phyloP scores from a whole-genome alignment of 768 basidiomycete species.

The Asterophora lycoperdoides region DNA sequence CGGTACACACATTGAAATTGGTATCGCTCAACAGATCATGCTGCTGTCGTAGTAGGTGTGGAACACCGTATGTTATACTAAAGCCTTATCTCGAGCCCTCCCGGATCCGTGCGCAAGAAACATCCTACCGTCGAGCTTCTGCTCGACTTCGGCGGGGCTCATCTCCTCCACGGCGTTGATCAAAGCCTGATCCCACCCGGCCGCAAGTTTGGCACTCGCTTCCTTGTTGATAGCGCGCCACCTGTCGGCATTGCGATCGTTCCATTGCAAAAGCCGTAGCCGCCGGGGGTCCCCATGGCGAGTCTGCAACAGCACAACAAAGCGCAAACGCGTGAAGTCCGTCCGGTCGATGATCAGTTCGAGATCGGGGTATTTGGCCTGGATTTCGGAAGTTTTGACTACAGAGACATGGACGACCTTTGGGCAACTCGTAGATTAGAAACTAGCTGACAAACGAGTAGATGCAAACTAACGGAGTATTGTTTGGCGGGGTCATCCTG shows the following conservation, averaged over 20 bases:
- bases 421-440: not conserved
- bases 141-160: not conserved
- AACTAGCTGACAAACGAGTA: not conserved
- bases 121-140: not conserved
- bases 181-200: not conserved
- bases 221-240: constrained; percentile 1
- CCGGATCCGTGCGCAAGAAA: too few species aligned
- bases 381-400: not conserved
- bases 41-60: too few species aligned
- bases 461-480: constrained; percentile 1
- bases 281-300: constrained; percentile 1
- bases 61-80: too few species aligned
- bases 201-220: not conserved
- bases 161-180: not conserved
- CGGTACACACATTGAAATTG: too few species aligned
- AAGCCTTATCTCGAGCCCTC: too few species aligned
- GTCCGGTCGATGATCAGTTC: constrained; percentile 12
- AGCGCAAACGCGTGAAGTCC: constrained; percentile 9
- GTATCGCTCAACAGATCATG: too few species aligned
- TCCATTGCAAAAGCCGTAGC: constrained; percentile 12
- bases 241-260: not conserved
- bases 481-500: constrained; percentile 5
- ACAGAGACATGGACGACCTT: constrained; percentile 8
- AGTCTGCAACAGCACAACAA: constrained; percentile 2
- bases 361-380: constrained; percentile 3